Evolutionary conservation across 139 green algal genomes (phyloP), one percentile per base, ranked within the genome.

Genomic region (Parachlorella kessleri): DNA sequence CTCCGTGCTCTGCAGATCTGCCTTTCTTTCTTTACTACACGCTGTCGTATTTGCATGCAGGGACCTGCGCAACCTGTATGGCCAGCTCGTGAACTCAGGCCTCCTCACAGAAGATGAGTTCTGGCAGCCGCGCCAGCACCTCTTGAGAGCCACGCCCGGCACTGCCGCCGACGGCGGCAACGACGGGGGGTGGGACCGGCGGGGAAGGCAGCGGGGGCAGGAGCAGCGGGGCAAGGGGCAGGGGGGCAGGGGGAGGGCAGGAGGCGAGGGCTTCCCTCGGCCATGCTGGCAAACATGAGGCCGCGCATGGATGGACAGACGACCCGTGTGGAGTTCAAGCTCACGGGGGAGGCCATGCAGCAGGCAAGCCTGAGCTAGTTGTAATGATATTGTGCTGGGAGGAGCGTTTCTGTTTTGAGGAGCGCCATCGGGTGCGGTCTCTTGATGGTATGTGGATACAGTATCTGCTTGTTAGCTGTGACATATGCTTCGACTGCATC

Each of bases 51-150:
- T n/a, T n/a, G n/a, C n/a, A n/a, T n/a, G 48, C 80, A 85, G 73
- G 41, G 87, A 91, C 64, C 54, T 91, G 42, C 33, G 79, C 23
- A 36, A 41, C 1, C 26, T 91, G 26, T 88, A 89, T 67, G 39
- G 79, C 54, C 73, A 89, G 64, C 82, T 91, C 35, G 87, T 91
- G 10, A 41, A 55, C 6, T 39, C 66, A 14, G 85, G 85, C 63
- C 81, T 90, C 30, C 67, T 91, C 28, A 72, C 55, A 3, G 87
- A 90, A 38, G 59, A 69, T 36, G 87, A 91, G 18, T 91, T 91
- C 73, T 91, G 87, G 87, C 69, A 40, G 40, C 36, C 63, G 4
- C 76, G 82, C 14, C 68, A 80, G 71, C 35, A 69, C 6, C 73
- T 81, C 35, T 42, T 88, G 48, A 48, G 66, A 4, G 55, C 73